Evolutionary conservation across 1,139 yeast genomes (phyloP), one percentile per base, ranked within the genome.

Genomic region (Sugiyamaella paludigena): DNA sequence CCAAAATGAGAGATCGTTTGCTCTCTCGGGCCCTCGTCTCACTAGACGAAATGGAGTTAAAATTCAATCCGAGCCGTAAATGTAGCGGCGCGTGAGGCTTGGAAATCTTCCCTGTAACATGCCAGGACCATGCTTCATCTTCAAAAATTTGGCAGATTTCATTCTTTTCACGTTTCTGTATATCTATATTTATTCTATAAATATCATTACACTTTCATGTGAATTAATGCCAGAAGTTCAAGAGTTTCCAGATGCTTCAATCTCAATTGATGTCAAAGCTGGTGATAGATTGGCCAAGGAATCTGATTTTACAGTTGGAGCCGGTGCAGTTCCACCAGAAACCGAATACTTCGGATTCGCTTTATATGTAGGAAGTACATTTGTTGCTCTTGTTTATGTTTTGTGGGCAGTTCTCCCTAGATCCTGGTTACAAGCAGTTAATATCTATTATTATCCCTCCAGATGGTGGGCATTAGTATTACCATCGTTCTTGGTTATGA

Each of bases 271-370:
- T 29, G 47, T 44, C n/a, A 46, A 42, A 16, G 36, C 42, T 11
- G 48, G 48, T 15, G 50, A 47, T 29, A 43, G 30, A 32, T 70
- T 85, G 11, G 94, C 94, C 0, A 68, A 89, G 46, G 84, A 82
- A 53, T 80, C 88, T 0, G 94, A 86, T 62, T 92, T 82, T 35
- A 84, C 83, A 0, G 87, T 84, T 0, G 84, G 89, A 2, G 78
- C 80, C 4, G 78, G 76, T 51, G 73, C 75, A 28, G 71, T 73
- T 9, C 81, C 87, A 0, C 83, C 84, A 44, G 80, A 81, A 57
- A 83, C 89, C 1, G 95, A 87, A 61, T 87, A 87, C 62, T 80
- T 79, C 58, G 96, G 96, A 1, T 87, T 86, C 66, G 86, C 88
- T 40, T 72, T 84, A n/a, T 83, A 83, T 58, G 82, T 85, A 1